These are phyloP conservation scores for Aspergillus sparsus DNA, from an alignment of 495 filamentous ascomycete species.

Conservation along the genomic window DNA sequence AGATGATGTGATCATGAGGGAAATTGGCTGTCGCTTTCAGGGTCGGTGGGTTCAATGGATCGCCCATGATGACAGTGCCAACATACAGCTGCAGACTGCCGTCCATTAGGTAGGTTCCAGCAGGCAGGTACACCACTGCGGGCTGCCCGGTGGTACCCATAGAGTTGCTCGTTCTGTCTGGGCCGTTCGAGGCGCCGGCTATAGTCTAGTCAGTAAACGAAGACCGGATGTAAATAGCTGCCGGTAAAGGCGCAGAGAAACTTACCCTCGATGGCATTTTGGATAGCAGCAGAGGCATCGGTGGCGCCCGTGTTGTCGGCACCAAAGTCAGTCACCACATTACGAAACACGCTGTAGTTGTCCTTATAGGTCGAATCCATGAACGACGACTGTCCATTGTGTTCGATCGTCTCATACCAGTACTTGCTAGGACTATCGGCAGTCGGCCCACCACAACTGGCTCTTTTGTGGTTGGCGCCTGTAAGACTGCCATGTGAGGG, in stretches of 20 bases:
- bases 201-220: background rate
- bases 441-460: background rate
- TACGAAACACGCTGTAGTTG: slow-evolving; percentile 37
- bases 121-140: slow-evolving; percentile 49
- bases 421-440: slow-evolving; percentile 19
- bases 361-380: slow-evolving; percentile 25
- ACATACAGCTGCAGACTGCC: slow-evolving; percentile 39
- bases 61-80: slow-evolving; percentile 45
- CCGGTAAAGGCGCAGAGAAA: background rate
- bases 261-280: slow-evolving; percentile 35
- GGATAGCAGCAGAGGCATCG: slow-evolving; percentile 32
- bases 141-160: slow-evolving; percentile 50
- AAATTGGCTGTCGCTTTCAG: slow-evolving; percentile 37
- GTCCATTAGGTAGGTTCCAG: slow-evolving; percentile 44
- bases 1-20: slow-evolving; percentile 31
- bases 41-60: slow-evolving; percentile 35
- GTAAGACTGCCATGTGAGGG: slow-evolving; percentile 2
- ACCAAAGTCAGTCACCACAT: slow-evolving; percentile 36
- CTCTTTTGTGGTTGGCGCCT: background rate
- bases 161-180: slow-evolving; percentile 27
- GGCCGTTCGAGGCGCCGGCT: slow-evolving; percentile 30
- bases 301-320: slow-evolving; percentile 35
- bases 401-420: slow-evolving; percentile 40
- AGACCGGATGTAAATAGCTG: background rate
- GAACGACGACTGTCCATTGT: slow-evolving; percentile 38